Base-by-base conservation (phyloP, 805 yeast genomes). In the Saccharomycopsis sp. region DNA sequence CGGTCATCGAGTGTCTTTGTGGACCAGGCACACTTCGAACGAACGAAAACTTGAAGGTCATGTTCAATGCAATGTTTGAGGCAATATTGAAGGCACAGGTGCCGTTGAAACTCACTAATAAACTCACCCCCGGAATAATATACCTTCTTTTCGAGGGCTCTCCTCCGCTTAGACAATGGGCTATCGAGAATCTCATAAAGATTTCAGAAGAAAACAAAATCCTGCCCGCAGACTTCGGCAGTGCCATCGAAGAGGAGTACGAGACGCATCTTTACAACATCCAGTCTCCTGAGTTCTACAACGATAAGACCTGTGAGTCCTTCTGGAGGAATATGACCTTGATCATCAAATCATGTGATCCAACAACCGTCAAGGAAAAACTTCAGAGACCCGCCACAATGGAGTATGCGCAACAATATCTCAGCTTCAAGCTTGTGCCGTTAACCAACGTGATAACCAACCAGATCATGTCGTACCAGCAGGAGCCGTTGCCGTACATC, bases 91-190 rank as follows among this genome's bases (percentile, higher is more conserved):
- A 65, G 5, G 59, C 2, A 69, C 72, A 23, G 70, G 69, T 49
- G 63, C 66, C 0, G 62, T 72, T 35, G 62, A 72, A 23, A 62
- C 64, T 29, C 15, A 35, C 65, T 53, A 58, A 62, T 47, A 63
- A 65, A 0, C 61, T 75, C 9, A 61, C 72, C 12, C 83, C 91
- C 0, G 88, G 87, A 1, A 57, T 78, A 5, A 67, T 86, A 3
- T 82, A 74, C 67, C 74, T 83, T 44, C 65, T 82, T 58, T 81
- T 83, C 58, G 84, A 80, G 57, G 90, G 88, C 0, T 70, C 73
- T 17, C 65, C 66, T 0, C 71, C 68, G 2, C 80, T 81, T 63
- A 71, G 74, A 38, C 61, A 65, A 1, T 85, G 87, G 86, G 79
- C 86, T 0, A 63, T 73, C 56, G 68, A 60, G 34, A 67, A 65